These are phyloP conservation scores for Fraxinus greggii DNA, from an alignment of 305 asterid genomes.

Conservation along the genomic window DNA sequence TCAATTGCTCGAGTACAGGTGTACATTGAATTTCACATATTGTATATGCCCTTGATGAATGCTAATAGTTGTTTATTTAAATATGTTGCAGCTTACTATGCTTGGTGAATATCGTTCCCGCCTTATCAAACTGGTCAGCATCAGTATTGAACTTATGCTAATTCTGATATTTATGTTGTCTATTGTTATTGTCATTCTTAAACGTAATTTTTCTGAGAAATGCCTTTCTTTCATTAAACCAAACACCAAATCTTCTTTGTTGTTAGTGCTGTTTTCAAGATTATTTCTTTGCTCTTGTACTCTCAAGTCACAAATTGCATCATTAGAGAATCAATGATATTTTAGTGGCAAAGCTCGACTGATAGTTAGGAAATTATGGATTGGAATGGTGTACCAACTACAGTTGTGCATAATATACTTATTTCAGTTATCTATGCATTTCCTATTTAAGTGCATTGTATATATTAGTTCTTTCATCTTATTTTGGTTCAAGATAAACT, in stretches of 20 bases:
- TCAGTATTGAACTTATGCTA: constrained; percentile 13
- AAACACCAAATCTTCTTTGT: constrained; percentile 6
- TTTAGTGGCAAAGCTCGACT: neutral
- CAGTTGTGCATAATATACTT: neutral
- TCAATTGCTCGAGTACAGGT: constrained; percentile 17
- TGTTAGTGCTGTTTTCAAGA: constrained; percentile 10
- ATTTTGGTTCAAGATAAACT: neutral
- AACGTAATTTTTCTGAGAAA: neutral
- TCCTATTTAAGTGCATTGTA: neutral
- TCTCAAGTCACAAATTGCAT: neutral
- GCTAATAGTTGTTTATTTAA: constrained; percentile 29
- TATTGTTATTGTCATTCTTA: constrained; percentile 10
- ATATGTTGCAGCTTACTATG: constrained; percentile 69
- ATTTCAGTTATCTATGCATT: neutral
- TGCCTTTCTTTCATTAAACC: neutral
- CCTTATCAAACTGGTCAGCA: constrained; percentile 83
- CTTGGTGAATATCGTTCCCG: constrained; percentile 75
- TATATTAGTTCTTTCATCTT: neutral
- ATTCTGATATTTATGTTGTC: constrained; percentile 20
- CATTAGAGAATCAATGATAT: neutral
- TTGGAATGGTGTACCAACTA: neutral
- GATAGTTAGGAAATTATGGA: neutral
- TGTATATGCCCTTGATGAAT: constrained; percentile 4
- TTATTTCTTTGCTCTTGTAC: neutral
- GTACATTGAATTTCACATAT: constrained; percentile 9